These are phyloP conservation scores for Solanum ossicruentum DNA, from an alignment of 257 asterid species.

Conservation along the genomic window DNA sequence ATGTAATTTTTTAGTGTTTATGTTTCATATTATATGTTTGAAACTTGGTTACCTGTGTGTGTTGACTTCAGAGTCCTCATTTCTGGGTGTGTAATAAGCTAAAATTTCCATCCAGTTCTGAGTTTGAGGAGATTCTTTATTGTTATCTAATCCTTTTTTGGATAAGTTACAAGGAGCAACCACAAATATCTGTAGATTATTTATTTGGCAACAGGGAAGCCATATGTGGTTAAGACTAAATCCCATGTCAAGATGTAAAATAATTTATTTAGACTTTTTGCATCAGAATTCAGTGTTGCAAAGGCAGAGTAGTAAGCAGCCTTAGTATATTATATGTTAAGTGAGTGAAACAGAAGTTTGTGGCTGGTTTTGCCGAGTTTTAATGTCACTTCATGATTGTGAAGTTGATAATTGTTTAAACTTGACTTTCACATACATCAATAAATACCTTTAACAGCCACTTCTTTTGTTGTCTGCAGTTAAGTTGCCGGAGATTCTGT, in stretches of 20 bases:
- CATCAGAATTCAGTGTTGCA: neutral
- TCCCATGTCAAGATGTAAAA: neutral
- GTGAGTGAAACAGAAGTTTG: neutral
- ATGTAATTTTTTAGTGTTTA: neutral
- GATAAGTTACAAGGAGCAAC: neutral
- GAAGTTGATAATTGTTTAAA: neutral
- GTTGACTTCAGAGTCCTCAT: neutral
- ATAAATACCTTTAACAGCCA: neutral
- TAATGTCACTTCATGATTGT: neutral
- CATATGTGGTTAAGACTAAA: neutral
- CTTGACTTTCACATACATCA: neutral
- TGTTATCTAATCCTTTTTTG: neutral
- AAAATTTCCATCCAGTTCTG: neutral
- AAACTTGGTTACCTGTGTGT: neutral
- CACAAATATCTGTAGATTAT: neutral
- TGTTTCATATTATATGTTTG: neutral
- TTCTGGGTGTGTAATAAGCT: neutral
- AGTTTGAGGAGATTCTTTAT: neutral
- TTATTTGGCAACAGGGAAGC: neutral
- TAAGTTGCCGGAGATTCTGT: slow-evolving; percentile 58
- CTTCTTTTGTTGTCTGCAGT: slow-evolving; percentile 29
- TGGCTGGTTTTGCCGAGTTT: neutral
- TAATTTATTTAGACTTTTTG: neutral
- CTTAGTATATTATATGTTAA: neutral
- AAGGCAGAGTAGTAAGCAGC: neutral